Evolutionary conservation across 495 filamentous ascomycete genomes (phyloP), one percentile per base, ranked within the genome.

Genomic region (Elasticomyces elasticus): DNA sequence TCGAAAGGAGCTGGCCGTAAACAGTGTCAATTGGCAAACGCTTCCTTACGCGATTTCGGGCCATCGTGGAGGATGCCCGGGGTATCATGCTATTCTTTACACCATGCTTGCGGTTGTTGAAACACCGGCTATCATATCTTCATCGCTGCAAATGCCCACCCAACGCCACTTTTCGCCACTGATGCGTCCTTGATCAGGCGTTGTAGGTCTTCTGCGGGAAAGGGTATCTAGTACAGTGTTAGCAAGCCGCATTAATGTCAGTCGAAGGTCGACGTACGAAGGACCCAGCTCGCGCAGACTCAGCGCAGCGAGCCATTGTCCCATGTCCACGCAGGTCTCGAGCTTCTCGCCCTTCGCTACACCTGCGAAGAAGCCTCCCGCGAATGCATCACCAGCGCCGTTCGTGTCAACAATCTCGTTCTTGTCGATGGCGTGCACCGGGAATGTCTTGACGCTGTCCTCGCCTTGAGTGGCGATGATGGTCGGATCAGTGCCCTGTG

Each of bases 381-480:
- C 90, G 64, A 97, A 98, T 30, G 94, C 92, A 69, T 98, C 92
- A 70, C 83, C 92, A 54, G 92, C 92, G 65, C 92, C 92, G 67
- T 89, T 99, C 63, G 92, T 97, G 72, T 99, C 92, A 66, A 80
- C 81, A 67, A 98, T 95, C 70, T 85, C 72, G 26, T 79, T 75
- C 67, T 79, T 73, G 52, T 76, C 71, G 65, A 97, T 84, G 54
- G 76, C 73, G 64, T 83, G 87, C 28, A 99, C 87, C n/a, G 76
- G 76, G 76, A 79, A 87, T 70, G 85, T 76, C 73, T 83, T 80
- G 51, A 88, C 76, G 57, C 79, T 76, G 31, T 82, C 77, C 67
- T 85, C 77, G 55, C 81, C 82, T 25, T 59, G 78, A 46, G 84
- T 69, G 49, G 84, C 92, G 47, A 94, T 79, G 58, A 98, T 65